Conservation (phyloP, 1,284 basidiomycete genomes). For the Apiotrichum montevideense region DNA sequence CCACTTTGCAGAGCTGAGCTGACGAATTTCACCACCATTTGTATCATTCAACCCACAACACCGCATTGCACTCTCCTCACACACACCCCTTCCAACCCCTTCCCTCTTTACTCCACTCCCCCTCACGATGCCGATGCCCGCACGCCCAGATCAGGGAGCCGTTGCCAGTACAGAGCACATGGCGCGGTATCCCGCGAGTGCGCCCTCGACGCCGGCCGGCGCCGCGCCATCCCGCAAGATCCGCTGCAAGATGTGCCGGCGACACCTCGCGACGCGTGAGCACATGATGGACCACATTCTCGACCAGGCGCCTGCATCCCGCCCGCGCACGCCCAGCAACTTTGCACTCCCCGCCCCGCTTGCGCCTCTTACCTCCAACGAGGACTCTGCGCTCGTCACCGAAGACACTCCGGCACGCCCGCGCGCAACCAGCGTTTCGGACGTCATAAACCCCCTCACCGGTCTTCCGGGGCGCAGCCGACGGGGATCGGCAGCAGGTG, state of each 20-base stretch:
- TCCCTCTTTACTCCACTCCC: neutral
- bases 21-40: neutral
- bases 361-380: neutral
- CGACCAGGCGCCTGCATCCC: constrained; percentile 30
- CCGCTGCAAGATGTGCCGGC: constrained; percentile 84
- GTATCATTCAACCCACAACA: neutral
- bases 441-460: constrained; percentile 43
- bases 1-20: neutral
- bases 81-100: too few relatives aligned
- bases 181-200: constrained; percentile 63
- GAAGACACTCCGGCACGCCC: neutral
- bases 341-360: constrained; percentile 20
- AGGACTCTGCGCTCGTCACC: constrained; percentile 4
- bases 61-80: too few relatives aligned
- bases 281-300: constrained; percentile 84
- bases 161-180: constrained; percentile 63
- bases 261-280: constrained; percentile 77
- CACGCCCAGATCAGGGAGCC: constrained; percentile 58
- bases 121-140: neutral
- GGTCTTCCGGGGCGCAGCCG: constrained; percentile 27
- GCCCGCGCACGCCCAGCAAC: constrained; percentile 39
- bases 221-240: constrained; percentile 51
- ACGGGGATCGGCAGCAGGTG: neutral
- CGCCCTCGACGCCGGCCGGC: constrained; percentile 55
- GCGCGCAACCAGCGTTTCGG: constrained; percentile 22